Evolutionary conservation across 108 stramenopile species (phyloP).

Genomic region (Craspedostauros australis): DNA sequence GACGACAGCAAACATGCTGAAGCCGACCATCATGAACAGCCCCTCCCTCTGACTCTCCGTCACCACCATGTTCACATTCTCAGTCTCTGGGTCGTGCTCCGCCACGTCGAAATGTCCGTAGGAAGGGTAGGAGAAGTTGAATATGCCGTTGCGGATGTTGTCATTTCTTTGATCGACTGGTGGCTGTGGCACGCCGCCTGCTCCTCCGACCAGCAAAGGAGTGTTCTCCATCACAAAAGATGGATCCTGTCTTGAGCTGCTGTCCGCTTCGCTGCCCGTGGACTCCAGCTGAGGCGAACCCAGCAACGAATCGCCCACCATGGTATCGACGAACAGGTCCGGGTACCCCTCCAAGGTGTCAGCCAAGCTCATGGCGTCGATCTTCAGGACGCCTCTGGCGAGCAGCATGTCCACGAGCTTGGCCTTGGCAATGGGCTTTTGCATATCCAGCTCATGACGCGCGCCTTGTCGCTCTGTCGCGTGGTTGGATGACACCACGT

Average conservation of each 20-base stretch:
- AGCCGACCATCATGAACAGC: constrained; percentile 67
- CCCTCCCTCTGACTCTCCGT: constrained; percentile 56
- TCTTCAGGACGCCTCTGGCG: constrained; percentile 68
- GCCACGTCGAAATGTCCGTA: constrained; percentile 17
- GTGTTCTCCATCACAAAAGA: too few relatives aligned
- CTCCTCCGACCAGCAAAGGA: too few relatives aligned
- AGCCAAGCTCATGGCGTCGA: constrained; percentile 82
- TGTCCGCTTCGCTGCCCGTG: too few relatives aligned
- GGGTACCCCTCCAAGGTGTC: constrained; percentile 83
- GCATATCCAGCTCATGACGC: constrained; percentile 26
- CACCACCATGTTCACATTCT: constrained; percentile 21
- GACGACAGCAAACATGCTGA: constrained; percentile 52
- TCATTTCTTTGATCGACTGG: too few relatives aligned
- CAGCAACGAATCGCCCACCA: constrained; percentile 52
- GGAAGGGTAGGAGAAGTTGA: too few relatives aligned
- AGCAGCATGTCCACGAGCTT: constrained; percentile 62
- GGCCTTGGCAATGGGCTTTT: constrained; percentile 55
- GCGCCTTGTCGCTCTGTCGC: constrained; percentile 40
- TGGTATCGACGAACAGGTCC: constrained; percentile 63
- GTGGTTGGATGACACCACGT: constrained; percentile 26
- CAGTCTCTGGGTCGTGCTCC: constrained; percentile 24
- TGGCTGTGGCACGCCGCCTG: too few relatives aligned
- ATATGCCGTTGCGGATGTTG: background rate
- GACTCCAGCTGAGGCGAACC: constrained; percentile 16
- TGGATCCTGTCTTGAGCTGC: too few relatives aligned